Evolutionary conservation across 2,329 filamentous ascomycete species (phyloP).

Genomic region (Xylaria sp.): DNA sequence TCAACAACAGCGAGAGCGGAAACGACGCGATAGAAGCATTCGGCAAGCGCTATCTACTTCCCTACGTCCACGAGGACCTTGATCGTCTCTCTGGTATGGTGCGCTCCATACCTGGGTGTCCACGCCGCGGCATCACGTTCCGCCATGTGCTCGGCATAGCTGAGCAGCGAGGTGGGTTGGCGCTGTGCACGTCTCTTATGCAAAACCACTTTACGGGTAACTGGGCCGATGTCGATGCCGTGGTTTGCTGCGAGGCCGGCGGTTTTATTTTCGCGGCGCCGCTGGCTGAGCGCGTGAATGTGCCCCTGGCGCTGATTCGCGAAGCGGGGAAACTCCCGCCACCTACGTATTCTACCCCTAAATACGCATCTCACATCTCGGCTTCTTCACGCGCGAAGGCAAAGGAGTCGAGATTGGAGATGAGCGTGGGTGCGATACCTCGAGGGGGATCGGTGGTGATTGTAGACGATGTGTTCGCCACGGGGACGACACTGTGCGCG

Average conservation of each 20-base stretch:
- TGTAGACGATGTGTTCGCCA: conserved; percentile 56
- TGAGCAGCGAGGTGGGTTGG: conserved; percentile 46
- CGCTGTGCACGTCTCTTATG: conserved; percentile 47
- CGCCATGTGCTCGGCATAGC: conserved; percentile 53
- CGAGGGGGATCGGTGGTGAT: conserved; percentile 44
- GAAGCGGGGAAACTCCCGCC: conserved; percentile 54
- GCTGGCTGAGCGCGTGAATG: conserved; percentile 37
- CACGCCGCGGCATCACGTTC: conserved; percentile 47
- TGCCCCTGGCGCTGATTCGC: conserved; percentile 48
- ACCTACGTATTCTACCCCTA: conserved; percentile 46
- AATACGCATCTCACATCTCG: conserved; percentile 49
- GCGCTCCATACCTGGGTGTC: conserved; percentile 43
- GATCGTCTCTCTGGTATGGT: conserved; percentile 47
- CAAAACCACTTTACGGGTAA: conserved; percentile 40
- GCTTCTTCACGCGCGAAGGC: conserved; percentile 30
- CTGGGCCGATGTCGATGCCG: conserved; percentile 41
- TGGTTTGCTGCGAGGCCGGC: conserved; percentile 53
- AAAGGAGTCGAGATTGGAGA: conserved; percentile 41
- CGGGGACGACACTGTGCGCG: conserved; percentile 49
- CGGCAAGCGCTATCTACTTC: conserved; percentile 38
- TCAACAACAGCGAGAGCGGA: conserved; percentile 47
- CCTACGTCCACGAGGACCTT: conserved; percentile 43
- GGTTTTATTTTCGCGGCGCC: conserved; percentile 51
- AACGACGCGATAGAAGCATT: conserved; percentile 37
- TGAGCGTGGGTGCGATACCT: conserved; percentile 40